Base-by-base conservation (phyloP, 169 alveolate genomes). In the Babesia bovis region DNA sequence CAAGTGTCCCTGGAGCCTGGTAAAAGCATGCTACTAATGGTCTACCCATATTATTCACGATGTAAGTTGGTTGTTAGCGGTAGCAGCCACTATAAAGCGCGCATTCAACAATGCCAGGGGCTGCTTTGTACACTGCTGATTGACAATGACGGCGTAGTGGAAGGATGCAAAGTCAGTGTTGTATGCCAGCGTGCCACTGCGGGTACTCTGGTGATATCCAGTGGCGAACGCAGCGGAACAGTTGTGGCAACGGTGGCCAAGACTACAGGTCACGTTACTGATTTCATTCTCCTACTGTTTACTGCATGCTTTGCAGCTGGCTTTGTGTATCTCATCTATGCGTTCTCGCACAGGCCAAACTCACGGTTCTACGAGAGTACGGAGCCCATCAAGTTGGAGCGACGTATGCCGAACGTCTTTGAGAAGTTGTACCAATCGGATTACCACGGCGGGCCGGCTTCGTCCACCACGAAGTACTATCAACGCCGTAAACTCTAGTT, bases 341-440 rank as follows among this genome's bases (percentile, higher is more conserved):
- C 69, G 23, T 36, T 71, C 28, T 38, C 60, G 1, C 57, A 65
- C 57, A 38, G 74, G 12, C 66, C 73, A 25, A 49, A 36, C 53
- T 7, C 40, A 33, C 58, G 57, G 51, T 75, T 53, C 78, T 67
- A 57, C 52, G 79, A 78, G 55, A 73, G 77, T 30, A 68, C 82
- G 41, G 87, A 65, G 44, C 87, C 87, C 49, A 57, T 78, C 4
- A 67, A 78, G 68, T 44, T 78, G 28, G 87, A 78, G 67, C 57
- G 87, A 21, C 45, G 44, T 9, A 33, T 78, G 26, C 87, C 87
- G 7, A 78, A 78, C 38, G 81, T 70, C 26, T 78, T 78, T 49
- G 83, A 78, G 50, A 41, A 55, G 59, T 61, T 78, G 19, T 35
- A 78, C 60, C 81, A 78, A 51, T 35, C 83, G 15, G 68, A 66